These are phyloP conservation scores for Xylaria sp. DNA, from an alignment of 2,329 filamentous ascomycete species.

Conservation along the genomic window DNA sequence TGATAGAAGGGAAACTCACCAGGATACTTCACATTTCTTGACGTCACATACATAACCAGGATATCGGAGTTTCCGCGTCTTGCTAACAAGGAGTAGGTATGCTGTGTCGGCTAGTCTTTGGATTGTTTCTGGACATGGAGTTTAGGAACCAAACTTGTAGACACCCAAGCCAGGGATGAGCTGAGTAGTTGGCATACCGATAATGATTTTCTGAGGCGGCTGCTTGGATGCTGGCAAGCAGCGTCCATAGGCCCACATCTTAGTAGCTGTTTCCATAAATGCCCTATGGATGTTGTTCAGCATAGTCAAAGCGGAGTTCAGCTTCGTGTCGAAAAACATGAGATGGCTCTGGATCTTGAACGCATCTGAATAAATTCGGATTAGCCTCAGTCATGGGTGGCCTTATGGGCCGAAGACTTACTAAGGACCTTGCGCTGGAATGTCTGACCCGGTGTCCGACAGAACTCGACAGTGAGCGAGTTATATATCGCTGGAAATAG, in stretches of 20 bases:
- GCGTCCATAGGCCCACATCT: slow-evolving; percentile 71
- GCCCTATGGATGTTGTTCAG: slow-evolving; percentile 79
- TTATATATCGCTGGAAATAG: slow-evolving; percentile 66
- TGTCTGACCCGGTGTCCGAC: slow-evolving; percentile 76
- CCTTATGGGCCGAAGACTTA: slow-evolving; percentile 52
- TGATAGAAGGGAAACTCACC: slow-evolving; percentile 59
- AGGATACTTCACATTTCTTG: slow-evolving; percentile 67
- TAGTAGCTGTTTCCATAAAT: slow-evolving; percentile 82
- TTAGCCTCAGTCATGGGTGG: slow-evolving; percentile 13
- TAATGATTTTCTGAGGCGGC: slow-evolving; percentile 70
- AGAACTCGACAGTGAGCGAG: slow-evolving; percentile 82
- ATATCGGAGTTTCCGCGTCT: slow-evolving; percentile 57
- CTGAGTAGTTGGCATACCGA: slow-evolving; percentile 60
- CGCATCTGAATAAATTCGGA: slow-evolving; percentile 55
- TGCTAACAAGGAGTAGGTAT: slow-evolving; percentile 70
- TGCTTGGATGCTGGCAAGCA: slow-evolving; percentile 68
- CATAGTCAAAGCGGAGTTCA: slow-evolving; percentile 78
- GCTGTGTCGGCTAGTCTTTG: slow-evolving; percentile 73
- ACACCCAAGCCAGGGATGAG: neutral
- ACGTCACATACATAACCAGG: slow-evolving; percentile 69
- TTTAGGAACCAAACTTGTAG: slow-evolving; percentile 1
- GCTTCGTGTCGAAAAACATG: slow-evolving; percentile 83
- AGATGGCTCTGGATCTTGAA: slow-evolving; percentile 88
- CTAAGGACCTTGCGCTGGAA: slow-evolving; percentile 84
- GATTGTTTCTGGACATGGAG: slow-evolving; percentile 65